phyloP scores from a whole-genome alignment of 176 grass and related monocot species.

The Cocos nucifera region DNA sequence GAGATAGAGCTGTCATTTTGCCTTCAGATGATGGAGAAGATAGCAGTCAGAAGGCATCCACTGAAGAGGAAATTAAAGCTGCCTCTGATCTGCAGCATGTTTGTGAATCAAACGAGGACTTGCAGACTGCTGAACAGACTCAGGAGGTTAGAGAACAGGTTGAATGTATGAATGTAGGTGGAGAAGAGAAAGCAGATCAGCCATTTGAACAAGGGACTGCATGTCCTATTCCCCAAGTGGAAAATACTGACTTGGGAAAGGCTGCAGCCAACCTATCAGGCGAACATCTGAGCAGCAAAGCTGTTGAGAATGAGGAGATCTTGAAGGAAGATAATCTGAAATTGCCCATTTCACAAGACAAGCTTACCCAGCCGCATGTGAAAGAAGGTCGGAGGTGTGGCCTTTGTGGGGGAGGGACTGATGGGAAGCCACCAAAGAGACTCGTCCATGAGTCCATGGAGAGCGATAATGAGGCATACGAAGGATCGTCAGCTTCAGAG shows the following conservation, averaged over 20 bases:
- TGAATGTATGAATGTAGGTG: constrained; percentile 5
- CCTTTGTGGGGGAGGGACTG: constrained; percentile 81
- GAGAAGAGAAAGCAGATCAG: constrained; percentile 14
- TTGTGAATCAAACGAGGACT: constrained; percentile 1
- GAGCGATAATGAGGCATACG: constrained; percentile 87
- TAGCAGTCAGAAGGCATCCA: background rate
- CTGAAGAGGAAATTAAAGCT: constrained; percentile 18
- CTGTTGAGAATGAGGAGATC: constrained; percentile 25
- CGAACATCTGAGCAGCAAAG: constrained; percentile 24
- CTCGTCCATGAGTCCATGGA: constrained; percentile 60
- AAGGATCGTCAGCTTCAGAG: constrained; percentile 75
- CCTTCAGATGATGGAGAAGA: constrained; percentile 15
- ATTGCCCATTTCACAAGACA: constrained; percentile 28
- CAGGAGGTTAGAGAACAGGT: constrained; percentile 11
- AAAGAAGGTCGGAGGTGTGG: constrained; percentile 87
- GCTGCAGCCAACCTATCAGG: background rate
- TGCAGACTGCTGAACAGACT: too few species aligned
- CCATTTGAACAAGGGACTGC: constrained; percentile 15
- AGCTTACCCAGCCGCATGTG: constrained; percentile 15
- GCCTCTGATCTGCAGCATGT: constrained; percentile 16
- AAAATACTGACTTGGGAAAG: constrained; percentile 16
- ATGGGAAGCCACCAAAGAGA: constrained; percentile 75
- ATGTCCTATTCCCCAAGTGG: constrained; percentile 28
- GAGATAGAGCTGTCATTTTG: constrained; percentile 35
- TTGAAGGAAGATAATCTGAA: constrained; percentile 26